Percentiles rank a stretch among this genome's conserved stretches.
These are phyloP conservation scores for Lyophyllum shimeji DNA, from an alignment of 768 basidiomycete genomes.

Conservation along the genomic window DNA sequence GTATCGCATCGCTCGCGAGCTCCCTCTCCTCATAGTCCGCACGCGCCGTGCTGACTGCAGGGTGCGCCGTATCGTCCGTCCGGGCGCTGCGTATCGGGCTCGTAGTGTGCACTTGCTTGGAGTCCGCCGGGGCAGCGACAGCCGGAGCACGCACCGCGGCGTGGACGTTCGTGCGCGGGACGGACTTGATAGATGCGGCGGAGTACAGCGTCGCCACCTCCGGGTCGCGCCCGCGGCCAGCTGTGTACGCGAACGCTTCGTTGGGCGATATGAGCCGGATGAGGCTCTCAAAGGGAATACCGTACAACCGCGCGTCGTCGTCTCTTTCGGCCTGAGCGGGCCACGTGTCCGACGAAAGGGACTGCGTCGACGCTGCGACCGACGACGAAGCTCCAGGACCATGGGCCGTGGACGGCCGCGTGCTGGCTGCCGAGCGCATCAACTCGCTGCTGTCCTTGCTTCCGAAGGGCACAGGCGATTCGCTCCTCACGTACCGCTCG, in stretches of 20 bases:
- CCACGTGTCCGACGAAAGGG: slow-evolving; percentile 32
- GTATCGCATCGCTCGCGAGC: slow-evolving; percentile 73
- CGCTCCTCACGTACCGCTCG: slow-evolving; percentile 13
- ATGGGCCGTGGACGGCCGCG: slow-evolving; percentile 30
- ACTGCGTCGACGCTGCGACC: slow-evolving; percentile 33
- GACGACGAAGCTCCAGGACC: slow-evolving; percentile 28
- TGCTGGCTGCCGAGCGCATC: slow-evolving; percentile 21
- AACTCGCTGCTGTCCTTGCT: slow-evolving; percentile 12
- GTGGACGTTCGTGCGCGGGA: slow-evolving; percentile 48
- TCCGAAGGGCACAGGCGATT: slow-evolving; percentile 18
- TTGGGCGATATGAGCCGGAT: slow-evolving; percentile 69
- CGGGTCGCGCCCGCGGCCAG: slow-evolving; percentile 54
- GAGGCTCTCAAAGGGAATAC: slow-evolving; percentile 71
- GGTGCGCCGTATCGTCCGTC: slow-evolving; percentile 36
- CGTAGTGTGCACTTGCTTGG: slow-evolving; percentile 23
- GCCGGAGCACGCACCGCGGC: slow-evolving; percentile 30
- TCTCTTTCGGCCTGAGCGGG: slow-evolving; percentile 26
- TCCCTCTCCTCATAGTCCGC: slow-evolving; percentile 71
- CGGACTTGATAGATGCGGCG: slow-evolving; percentile 77
- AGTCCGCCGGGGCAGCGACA: slow-evolving; percentile 31
- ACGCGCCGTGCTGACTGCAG: slow-evolving; percentile 38
- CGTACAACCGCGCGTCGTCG: slow-evolving; percentile 42
- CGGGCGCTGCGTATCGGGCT: slow-evolving; percentile 33
- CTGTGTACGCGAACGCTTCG: slow-evolving; percentile 48
- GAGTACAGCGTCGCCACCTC: slow-evolving; percentile 87